Evolutionary conservation across 2,329 filamentous ascomycete genomes (phyloP).

Genomic region (Lachnellula hyalina): DNA sequence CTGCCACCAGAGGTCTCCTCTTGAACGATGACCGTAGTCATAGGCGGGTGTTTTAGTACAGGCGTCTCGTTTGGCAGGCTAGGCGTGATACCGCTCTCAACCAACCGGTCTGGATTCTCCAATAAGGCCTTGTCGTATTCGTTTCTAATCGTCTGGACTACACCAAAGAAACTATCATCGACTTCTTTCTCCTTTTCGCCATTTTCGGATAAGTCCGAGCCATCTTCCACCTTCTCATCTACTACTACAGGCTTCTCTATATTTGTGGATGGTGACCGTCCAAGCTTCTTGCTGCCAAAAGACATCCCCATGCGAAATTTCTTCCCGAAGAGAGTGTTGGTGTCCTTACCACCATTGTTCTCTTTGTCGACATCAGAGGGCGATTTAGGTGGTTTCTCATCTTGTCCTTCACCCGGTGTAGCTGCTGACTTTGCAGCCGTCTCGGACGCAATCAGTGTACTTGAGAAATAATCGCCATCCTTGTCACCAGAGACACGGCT

Average conservation of each 20-base stretch:
- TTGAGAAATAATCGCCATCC: conserved; percentile 71
- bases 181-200: conserved; percentile 60
- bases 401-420: conserved; percentile 39
- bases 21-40: conserved; percentile 63
- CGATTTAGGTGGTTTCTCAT: conserved; percentile 42
- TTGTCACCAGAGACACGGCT: conserved; percentile 59
- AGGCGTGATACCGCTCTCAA: conserved; percentile 63
- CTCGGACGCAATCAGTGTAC: conserved; percentile 45
- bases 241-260: conserved; percentile 67
- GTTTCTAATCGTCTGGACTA: conserved; percentile 66
- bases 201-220: conserved; percentile 53
- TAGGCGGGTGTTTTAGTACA: conserved; percentile 64
- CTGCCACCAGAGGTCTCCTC: conserved; percentile 63
- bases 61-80: conserved; percentile 70
- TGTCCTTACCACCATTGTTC: conserved; percentile 53
- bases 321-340: conserved; percentile 67
- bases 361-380: conserved; percentile 54
- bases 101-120: conserved; percentile 46
- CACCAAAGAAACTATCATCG: conserved; percentile 69
- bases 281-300: conserved; percentile 80
- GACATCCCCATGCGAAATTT: conserved; percentile 68
- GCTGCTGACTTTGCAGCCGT: conserved; percentile 40
- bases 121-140: conserved; percentile 65
- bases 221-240: conserved; percentile 67
- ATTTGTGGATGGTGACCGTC: conserved; percentile 59